Evolutionary conservation across 2,329 filamentous ascomycete genomes (phyloP).

Genomic region (Chaetothyriales sp.): DNA sequence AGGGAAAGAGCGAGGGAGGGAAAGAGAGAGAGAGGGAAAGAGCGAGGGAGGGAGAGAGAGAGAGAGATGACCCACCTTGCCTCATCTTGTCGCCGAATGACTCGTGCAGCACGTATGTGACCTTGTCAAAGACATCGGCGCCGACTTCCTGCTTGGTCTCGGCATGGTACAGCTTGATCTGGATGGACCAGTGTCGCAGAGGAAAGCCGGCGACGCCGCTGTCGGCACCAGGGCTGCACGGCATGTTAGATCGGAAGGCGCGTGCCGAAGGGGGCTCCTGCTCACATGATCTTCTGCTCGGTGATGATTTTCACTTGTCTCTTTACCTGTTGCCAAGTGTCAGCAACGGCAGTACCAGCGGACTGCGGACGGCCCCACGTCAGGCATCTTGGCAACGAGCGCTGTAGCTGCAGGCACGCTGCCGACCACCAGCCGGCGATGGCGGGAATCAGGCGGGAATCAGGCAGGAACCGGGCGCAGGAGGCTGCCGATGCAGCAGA

Average conservation of each 20-base stretch:
- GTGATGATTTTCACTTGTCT: conserved; percentile 86
- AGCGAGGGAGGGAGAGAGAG: not conserved
- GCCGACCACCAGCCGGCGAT: not conserved
- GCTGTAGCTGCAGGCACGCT: not conserved
- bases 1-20: not conserved
- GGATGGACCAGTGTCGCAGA: conserved; percentile 83
- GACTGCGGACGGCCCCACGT: not conserved
- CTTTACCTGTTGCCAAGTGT: conserved; percentile 44
- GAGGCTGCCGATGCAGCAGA: no score
- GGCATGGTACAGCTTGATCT: conserved; percentile 54
- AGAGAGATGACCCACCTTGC: conserved; percentile 52
- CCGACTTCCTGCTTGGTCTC: conserved; percentile 63
- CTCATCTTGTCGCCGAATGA: conserved; percentile 70
- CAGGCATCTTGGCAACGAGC: not conserved
- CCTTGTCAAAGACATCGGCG: conserved; percentile 81
- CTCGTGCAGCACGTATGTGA: conserved; percentile 82
- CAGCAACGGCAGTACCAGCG: not conserved
- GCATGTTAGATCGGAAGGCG: not conserved
- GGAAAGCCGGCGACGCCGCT: conserved; percentile 77
- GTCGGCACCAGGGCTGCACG: conserved; percentile 53
- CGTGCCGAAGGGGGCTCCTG: conserved; percentile 16
- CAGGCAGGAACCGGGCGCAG: no score
- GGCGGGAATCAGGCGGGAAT: no score
- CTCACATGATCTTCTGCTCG: conserved; percentile 77
- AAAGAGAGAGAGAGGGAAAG: not conserved